Base-by-base conservation (phyloP, 805 yeast species). In the Candida quercuum region DNA sequence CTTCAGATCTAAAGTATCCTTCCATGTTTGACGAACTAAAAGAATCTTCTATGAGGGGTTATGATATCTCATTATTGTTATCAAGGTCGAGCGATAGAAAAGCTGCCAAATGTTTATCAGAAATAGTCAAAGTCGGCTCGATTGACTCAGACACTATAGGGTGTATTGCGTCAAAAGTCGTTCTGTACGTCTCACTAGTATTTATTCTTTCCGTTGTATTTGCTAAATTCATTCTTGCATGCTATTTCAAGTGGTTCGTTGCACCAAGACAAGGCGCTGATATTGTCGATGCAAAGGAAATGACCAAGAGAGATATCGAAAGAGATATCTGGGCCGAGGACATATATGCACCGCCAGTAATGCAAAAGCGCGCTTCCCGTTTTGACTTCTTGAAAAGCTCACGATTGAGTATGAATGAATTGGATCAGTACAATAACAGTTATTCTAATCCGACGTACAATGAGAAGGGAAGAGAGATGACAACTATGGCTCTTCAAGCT, bases 61-160 rank as follows among this genome's bases (percentile, higher is more conserved):
- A 77, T 54, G 99, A 93, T 59, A 72, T 93, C 25, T 84, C 96
- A 0, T 54, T 82, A 34, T 71, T 86, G 16, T 69, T 86, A 40
- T 67, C 81, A 38, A 74, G 85, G 26, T 74, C 78, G 23, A 69
- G 78, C 24, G 76, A 72, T n/a, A 74, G 89, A 40, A 71, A 74
- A 52, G 76, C 78, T 5, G 95, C 93, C 6, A 75, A 79, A 51
- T 93, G 99, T 60, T 65, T 93, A 38, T 66, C 81, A 10, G 98
- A 93, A 60, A 84, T 87, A 37, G 69, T 85, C 36, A 86, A 83
- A 60, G 95, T 91, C 13, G 99, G 99, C 17, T 79, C 77, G 34
- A 76, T 93, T 29, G 98, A 93, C 56, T 77, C 89, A 2, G 86
- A 85, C 27, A 79, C 95, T 6, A 78, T 93, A 52, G 99, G 99